These are phyloP conservation scores for Xylaria sp. DNA, from an alignment of 2,329 filamentous ascomycete genomes.

Conservation along the genomic window DNA sequence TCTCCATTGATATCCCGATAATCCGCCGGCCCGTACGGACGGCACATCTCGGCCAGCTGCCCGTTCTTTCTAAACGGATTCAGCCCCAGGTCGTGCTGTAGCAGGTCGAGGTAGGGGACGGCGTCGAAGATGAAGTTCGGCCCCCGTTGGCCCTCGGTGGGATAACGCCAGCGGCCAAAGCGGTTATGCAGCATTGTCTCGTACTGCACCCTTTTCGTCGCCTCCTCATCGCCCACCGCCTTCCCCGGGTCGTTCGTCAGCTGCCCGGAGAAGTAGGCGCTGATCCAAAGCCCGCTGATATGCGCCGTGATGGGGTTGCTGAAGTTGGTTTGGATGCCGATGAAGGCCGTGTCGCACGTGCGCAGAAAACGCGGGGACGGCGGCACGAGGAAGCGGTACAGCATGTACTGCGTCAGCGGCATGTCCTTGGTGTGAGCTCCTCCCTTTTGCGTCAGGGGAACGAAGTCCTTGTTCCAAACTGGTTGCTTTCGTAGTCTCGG, in stretches of 20 bases:
- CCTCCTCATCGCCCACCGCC: slow-evolving; percentile 34
- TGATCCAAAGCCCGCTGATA: slow-evolving; percentile 56
- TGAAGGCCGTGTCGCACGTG: slow-evolving; percentile 50
- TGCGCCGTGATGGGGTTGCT: slow-evolving; percentile 49
- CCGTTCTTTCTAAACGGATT: slow-evolving; percentile 57
- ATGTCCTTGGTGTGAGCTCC: slow-evolving; percentile 10
- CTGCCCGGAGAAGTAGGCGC: slow-evolving; percentile 56
- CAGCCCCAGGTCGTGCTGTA: slow-evolving; percentile 68
- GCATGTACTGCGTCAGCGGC: slow-evolving; percentile 42
- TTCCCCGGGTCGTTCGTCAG: slow-evolving; percentile 12
- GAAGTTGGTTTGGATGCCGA: slow-evolving; percentile 50
- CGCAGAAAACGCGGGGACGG: slow-evolving; percentile 38
- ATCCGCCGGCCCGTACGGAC: slow-evolving; percentile 61
- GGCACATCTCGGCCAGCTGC: slow-evolving; percentile 52
- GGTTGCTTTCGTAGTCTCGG: slow-evolving; percentile 50
- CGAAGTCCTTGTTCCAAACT: slow-evolving; percentile 45
- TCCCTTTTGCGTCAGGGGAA: slow-evolving; percentile 45
- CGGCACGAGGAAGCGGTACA: slow-evolving; percentile 51
- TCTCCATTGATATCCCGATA: slow-evolving; percentile 57
- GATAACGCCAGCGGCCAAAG: slow-evolving; percentile 71
- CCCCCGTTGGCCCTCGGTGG: slow-evolving; percentile 61
- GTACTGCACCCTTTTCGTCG: slow-evolving; percentile 47
- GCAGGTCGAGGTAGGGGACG: slow-evolving; percentile 70
- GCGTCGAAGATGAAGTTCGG: slow-evolving; percentile 77
- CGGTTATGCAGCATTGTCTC: slow-evolving; percentile 66